Evolutionary conservation across 192 early-diverging fungal genomes (phyloP), one percentile per base, ranked within the genome.

Genomic region (Phycomyces nitens): DNA sequence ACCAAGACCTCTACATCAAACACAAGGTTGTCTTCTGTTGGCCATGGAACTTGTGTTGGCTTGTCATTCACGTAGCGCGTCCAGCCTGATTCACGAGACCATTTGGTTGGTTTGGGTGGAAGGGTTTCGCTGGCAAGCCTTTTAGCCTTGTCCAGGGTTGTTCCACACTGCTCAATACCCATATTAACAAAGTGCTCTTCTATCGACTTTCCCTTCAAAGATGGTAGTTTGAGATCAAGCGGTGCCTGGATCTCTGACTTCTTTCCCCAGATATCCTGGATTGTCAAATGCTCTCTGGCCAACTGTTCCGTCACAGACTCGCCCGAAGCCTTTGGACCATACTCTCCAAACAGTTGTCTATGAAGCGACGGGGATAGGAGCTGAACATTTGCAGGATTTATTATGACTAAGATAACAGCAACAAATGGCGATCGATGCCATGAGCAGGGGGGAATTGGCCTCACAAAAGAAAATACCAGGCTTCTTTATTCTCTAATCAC

Each of bases 1-100:
- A 85, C 82, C 8, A 95, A 62, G 0, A 88, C 86, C 75, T 99
- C 95, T 5, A 91, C 87, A 72, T 96, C 95, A 74, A 97, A 93
- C 14, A 91, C 88, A 52, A 97, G 66, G 8, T 78, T 78, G 23
- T 83, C 82, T 29, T 89, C 92, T 16, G 62, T 60, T 1, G 87
- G 84, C 38, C 76, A 78, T 2, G 58, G 75, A 0, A 91, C 88
- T 15, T 39, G 12, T 18, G 18, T 66, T 20, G 34, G 23, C 6
- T 22, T 24, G 6, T 50, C 56, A 14, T 65, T 68, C 23, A 67
- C 75, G 62, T 99, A 99, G 1, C 87, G 80, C 4, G 89, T 92
- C 97, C 95, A 99, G 11, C 94, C 94, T 18, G 75, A 52, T 16
- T 64, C 65, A 34, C 72, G 66, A 2, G 50, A 34, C 93, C 93